phyloP scores from a whole-genome alignment of 192 early-diverging fungal species.

The Backusella australiensis region DNA sequence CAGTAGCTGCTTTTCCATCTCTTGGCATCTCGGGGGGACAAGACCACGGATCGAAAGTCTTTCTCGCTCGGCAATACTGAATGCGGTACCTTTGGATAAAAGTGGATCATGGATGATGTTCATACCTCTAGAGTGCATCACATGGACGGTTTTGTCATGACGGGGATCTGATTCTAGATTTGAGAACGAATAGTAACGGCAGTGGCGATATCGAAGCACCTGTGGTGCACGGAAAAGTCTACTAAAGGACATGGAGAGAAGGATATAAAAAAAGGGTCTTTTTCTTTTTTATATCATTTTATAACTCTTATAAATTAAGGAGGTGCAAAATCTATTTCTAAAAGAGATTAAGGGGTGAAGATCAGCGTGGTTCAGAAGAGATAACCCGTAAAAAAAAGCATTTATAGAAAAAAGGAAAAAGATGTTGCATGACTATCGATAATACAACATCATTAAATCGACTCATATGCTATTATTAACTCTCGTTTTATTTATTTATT shows the following conservation, averaged over 20 bases:
- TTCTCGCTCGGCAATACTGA: constrained; percentile 48
- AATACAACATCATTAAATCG: background rate
- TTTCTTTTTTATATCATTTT: no score
- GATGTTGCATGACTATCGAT: no score
- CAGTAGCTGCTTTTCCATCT: constrained; percentile 51
- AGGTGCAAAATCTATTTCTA: background rate
- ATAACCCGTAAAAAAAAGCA: background rate
- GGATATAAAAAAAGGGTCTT: background rate
- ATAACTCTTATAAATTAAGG: background rate
- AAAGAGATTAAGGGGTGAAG: background rate
- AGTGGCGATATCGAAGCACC: background rate
- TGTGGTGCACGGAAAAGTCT: background rate
- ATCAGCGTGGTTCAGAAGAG: background rate
- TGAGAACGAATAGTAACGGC: background rate
- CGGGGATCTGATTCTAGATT: constrained; percentile 21
- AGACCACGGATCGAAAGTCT: constrained; percentile 52
- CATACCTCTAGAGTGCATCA: constrained; percentile 38
- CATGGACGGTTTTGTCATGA: constrained; percentile 33
- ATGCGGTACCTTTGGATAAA: constrained; percentile 51
- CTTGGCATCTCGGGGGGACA: constrained; percentile 51
- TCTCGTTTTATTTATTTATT: no score
- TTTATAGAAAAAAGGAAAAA: background rate
- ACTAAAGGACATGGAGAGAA: background rate
- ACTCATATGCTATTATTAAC: no score
- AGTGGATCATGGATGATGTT: constrained; percentile 52